phyloP scores from a whole-genome alignment of 192 early-diverging fungal species.

The Backusella psychrophila region DNA sequence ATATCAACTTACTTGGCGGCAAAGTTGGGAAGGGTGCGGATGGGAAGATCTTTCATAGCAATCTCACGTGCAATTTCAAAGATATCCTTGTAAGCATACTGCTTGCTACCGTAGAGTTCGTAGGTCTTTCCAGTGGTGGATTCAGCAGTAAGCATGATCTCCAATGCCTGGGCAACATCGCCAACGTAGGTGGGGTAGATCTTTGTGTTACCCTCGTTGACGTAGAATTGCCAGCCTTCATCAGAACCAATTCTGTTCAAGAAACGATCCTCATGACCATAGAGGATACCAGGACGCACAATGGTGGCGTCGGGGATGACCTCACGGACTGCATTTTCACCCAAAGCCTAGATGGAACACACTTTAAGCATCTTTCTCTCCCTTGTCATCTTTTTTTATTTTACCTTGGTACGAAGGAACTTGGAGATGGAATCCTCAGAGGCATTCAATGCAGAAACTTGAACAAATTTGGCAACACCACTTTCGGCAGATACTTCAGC shows the following conservation, averaged over 20 bases:
- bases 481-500: slow-evolving; percentile 77
- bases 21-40: slow-evolving; percentile 62
- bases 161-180: slow-evolving; percentile 87
- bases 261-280: slow-evolving; percentile 92
- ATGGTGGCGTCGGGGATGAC: slow-evolving; percentile 93
- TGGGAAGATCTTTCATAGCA: slow-evolving; percentile 41
- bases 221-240: slow-evolving; percentile 54
- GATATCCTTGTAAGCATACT: slow-evolving; percentile 72
- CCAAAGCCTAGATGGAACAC: slow-evolving; percentile 61
- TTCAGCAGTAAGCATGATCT: slow-evolving; percentile 69
- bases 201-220: slow-evolving; percentile 67
- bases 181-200: slow-evolving; percentile 69
- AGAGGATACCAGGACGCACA: slow-evolving; percentile 87
- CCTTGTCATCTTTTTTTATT: neutral
- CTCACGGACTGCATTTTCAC: slow-evolving; percentile 86
- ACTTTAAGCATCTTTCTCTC: neutral
- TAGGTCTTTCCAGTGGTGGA: slow-evolving; percentile 79
- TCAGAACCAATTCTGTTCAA: slow-evolving; percentile 82
- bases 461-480: slow-evolving; percentile 84
- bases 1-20: slow-evolving; percentile 67
- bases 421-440: slow-evolving; percentile 67
- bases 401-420: slow-evolving; percentile 85
- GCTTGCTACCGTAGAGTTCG: slow-evolving; percentile 82
- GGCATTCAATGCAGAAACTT: slow-evolving; percentile 88
- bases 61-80: slow-evolving; percentile 72